A percentile compares a stretch with the other conserved stretches of the same genome.
Conservation (phyloP, 2,329 filamentous ascomycete genomes). For the Fonsecaea pedrosoi region DNA sequence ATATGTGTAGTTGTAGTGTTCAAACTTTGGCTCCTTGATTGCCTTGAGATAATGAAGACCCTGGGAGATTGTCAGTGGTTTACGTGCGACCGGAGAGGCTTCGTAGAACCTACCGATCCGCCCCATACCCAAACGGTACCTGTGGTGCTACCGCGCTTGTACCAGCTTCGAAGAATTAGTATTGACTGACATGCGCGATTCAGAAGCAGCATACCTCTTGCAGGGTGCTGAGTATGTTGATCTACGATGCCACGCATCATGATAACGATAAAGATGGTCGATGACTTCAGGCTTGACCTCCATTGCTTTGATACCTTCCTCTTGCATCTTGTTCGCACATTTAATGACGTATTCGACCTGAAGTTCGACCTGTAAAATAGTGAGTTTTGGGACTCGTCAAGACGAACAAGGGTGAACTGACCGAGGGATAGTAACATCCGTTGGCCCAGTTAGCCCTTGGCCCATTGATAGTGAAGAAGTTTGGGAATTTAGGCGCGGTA, state of each 20-base stretch:
- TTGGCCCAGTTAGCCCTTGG: constrained; percentile 31
- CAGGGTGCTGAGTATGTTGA: constrained; percentile 47
- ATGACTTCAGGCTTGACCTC: constrained; percentile 34
- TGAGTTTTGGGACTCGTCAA: no score
- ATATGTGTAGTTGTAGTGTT: constrained; percentile 24
- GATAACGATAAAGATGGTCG: constrained; percentile 39
- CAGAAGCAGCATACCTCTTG: constrained; percentile 44
- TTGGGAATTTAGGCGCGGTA: constrained; percentile 48
- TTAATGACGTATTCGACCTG: constrained; percentile 46
- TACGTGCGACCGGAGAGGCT: background rate
- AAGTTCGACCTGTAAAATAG: constrained; percentile 29
- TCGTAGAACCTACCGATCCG: constrained; percentile 18
- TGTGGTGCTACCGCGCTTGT: constrained; percentile 22
- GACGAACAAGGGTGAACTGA: no score
- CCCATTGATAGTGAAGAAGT: constrained; percentile 43
- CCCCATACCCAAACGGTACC: constrained; percentile 24
- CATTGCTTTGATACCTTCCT: constrained; percentile 46
- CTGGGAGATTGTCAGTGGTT: background rate
- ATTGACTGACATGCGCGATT: no score
- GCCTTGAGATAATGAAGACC: constrained; percentile 28
- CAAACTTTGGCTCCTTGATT: constrained; percentile 13
- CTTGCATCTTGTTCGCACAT: constrained; percentile 46
- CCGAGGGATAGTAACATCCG: constrained; percentile 37
- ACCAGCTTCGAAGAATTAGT: constrained; percentile 47
- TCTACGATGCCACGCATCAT: constrained; percentile 46